Evolutionary conservation across 495 filamentous ascomycete genomes (phyloP), one percentile per base, ranked within the genome.

Genomic region (Entonaema liquescens): DNA sequence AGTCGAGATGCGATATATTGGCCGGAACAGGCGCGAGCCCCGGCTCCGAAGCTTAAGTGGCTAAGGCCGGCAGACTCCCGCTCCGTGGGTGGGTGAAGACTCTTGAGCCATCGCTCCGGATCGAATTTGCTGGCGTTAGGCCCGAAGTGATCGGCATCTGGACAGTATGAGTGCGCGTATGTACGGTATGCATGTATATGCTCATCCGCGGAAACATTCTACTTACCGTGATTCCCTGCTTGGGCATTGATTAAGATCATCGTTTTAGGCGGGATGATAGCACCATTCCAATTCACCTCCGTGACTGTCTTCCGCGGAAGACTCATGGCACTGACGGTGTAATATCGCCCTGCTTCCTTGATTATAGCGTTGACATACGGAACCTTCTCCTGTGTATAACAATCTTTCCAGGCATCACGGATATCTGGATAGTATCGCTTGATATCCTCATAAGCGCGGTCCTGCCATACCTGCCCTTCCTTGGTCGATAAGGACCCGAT

Each of bases 221-320:
- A 25, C 78, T 73, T 70, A 87, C 85, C 86, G 60, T 87, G 86
- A 62, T 88, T 88, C 0, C 81, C 85, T 12, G 85, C 86, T 58
- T 88, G 86, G 0, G 84, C 83, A 61, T 88, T 88, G 60, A 88
- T 85, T 58, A 87, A 73, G 11, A 88, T 77, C 83, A 87, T 87
- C 0, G 85, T 88, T 62, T 82, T 82, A 0, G 81, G 74, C 0
- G 86, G 86, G 33, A 88, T 87, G n/a, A 79, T 81, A 11, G 83
- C 84, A 7, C 83, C 85, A 54, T 86, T 81, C 84, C 85, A 88
- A 5, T 83, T 78, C 8, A 88, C 79, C 59, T 86, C 85, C 0
- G 78, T 81, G 1, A 82, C 79, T 0, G 83, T 87, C 72, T 85
- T 85, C 29, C 86, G 68, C 3, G 85, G 85, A 17, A 87, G 69